These are phyloP conservation scores for Suhomyces sp. DNA, from an alignment of 805 yeast genomes.

Conservation along the genomic window DNA sequence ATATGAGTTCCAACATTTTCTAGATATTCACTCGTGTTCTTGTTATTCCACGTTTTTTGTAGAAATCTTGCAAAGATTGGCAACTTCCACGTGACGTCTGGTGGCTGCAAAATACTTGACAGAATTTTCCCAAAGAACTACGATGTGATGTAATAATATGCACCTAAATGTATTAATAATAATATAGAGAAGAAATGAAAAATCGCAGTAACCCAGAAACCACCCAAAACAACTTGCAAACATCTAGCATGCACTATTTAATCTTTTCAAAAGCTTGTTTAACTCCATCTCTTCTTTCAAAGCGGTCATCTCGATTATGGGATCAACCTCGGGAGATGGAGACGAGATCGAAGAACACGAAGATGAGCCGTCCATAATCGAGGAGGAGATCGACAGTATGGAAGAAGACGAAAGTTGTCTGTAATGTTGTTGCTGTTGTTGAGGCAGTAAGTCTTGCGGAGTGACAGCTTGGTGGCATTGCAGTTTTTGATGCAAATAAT, in stretches of 20 bases:
- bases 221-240: background rate
- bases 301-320: slow-evolving; percentile 35
- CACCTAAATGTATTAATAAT: background rate
- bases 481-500: slow-evolving; percentile 3
- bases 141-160: too few relatives aligned
- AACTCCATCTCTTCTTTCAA: slow-evolving; percentile 33
- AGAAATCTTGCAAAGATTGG: background rate
- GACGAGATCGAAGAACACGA: slow-evolving; percentile 4
- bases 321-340: slow-evolving; percentile 21
- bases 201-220: slow-evolving; percentile 3
- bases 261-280: slow-evolving; percentile 17
- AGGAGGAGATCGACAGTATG: slow-evolving; percentile 8
- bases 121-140: background rate
- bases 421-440: slow-evolving; percentile 12
- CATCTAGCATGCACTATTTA: slow-evolving; percentile 5
- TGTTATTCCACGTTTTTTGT: background rate
- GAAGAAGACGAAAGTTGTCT: slow-evolving; percentile 19
- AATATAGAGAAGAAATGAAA: slow-evolving; percentile 1
- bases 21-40: background rate
- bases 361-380: slow-evolving; percentile 7
- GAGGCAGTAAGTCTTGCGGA: background rate
- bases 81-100: background rate
- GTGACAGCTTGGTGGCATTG: slow-evolving; percentile 1
- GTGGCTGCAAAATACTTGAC: background rate
- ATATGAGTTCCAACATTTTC: background rate